Base-by-base conservation (phyloP, 805 yeast species). In the Ogataea zsoltii region DNA sequence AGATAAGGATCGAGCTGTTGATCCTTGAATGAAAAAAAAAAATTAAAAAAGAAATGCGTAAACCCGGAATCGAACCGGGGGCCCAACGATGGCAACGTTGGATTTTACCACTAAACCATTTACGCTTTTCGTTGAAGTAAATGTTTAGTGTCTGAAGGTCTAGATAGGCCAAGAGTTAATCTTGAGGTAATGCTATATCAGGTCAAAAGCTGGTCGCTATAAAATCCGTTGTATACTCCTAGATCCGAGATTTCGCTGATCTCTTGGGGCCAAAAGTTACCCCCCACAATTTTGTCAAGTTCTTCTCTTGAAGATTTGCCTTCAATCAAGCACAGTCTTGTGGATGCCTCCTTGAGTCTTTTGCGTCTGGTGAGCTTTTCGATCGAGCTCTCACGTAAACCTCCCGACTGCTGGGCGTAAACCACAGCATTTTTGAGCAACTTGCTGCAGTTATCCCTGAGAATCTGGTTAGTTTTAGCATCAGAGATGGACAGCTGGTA, bases 391-490 rank as follows among this genome's bases (percentile, higher is more conserved):
- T 79, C 84, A 34, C 81, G 58, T 25, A 79, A 56, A 0, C 84
- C 84, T 2, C 82, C 83, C 3, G 73, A 58, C 16, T 66, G 58
- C 42, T 73, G 71, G 2, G 82, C 69, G 29, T 68, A 53, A 7
- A 66, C 69, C 61, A 75, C 59, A 18, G 79, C 76, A 49, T 69
- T 77, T 46, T 73, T 76, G 30, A 76, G 58, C 29, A 77, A 63
- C 3, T 68, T 71, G 33, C 63, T 69, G 36, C 70, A 59, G 45
- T 79, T 79, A 11, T 62, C 58, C 6, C 63, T 45, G 15, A 79
- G 58, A 0, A 72, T 54, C 2, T 46, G 50, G 15, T 48, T 65
- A 13, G 64, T 63, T 2, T 48, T 46, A 0, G 76, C 69, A 18
- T 63, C 58, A 9, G 63, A 66, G 19, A 43, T 48, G 0, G 56